Conservation (phyloP, 441 rosid genomes). For the Rhodomyrtus psidioides region DNA sequence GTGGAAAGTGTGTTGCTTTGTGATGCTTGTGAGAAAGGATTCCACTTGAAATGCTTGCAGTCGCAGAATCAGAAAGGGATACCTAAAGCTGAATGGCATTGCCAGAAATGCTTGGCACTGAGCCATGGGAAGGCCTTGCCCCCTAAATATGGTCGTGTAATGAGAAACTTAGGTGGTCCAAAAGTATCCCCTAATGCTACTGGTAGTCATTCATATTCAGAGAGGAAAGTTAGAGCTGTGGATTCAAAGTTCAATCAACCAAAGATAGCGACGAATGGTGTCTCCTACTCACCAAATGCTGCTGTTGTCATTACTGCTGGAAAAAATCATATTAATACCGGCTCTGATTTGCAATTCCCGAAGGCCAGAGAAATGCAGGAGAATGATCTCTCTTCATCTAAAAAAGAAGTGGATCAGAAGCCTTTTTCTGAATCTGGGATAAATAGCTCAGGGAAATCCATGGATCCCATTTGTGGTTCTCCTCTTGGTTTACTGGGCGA, state of each 20-base stretch:
- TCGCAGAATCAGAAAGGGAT: conserved; percentile 54
- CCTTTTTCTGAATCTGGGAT: conserved; percentile 16
- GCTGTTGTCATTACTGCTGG: conserved; percentile 17
- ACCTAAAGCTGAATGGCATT: conserved; percentile 90
- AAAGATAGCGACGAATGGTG: conserved; percentile 32
- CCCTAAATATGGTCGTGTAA: conserved; percentile 84
- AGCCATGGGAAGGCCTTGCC: conserved; percentile 89
- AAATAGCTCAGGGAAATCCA: conserved; percentile 18
- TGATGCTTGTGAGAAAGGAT: conserved; percentile 95
- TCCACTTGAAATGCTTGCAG: conserved; percentile 79
- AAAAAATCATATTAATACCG: conserved; percentile 14
- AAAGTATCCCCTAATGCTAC: conserved; percentile 47
- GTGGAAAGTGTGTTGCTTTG: conserved; percentile 76
- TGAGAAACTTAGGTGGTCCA: conserved; percentile 50
- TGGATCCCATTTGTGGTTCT: conserved; percentile 9
- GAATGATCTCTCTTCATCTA: conserved; percentile 12
- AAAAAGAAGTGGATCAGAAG: conserved; percentile 21
- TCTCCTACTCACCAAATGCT: conserved; percentile 23
- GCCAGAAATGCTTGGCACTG: conserved; percentile 61
- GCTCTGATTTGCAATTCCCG: conserved; percentile 26
- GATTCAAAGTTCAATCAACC: conserved; percentile 40
- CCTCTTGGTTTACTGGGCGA: conserved; percentile 19
- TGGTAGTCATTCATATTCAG: conserved; percentile 45
- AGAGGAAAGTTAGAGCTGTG: conserved; percentile 36
- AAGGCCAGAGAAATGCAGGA: conserved; percentile 25